phyloP scores from a whole-genome alignment of 192 early-diverging fungal genomes.

The Gonapodya prolifera region DNA sequence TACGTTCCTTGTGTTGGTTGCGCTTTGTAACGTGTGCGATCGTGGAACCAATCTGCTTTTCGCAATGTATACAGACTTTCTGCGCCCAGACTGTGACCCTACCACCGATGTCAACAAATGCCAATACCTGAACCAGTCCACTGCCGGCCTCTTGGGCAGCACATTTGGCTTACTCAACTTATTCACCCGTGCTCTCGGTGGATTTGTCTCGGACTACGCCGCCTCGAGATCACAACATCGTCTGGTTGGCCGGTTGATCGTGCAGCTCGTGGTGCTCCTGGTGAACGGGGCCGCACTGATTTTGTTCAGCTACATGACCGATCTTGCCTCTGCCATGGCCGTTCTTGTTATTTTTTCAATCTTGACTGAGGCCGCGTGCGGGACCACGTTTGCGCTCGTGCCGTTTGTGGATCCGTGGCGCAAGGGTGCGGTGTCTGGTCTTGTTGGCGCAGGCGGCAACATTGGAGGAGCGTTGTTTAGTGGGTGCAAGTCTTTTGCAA shows the following conservation, averaged over 20 bases:
- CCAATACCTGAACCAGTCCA: constrained; percentile 15
- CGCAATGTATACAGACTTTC: constrained; percentile 17
- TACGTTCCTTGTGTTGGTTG: neutral
- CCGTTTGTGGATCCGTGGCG: constrained; percentile 34
- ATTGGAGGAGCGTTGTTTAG: constrained; percentile 43
- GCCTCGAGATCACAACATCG: constrained; percentile 10
- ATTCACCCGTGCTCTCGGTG: constrained; percentile 48
- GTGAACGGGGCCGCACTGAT: constrained; percentile 34
- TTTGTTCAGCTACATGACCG: constrained; percentile 22
- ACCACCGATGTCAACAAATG: constrained; percentile 1
- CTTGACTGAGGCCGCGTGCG: constrained; percentile 36
- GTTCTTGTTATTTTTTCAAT: constrained; percentile 39
- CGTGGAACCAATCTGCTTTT: constrained; percentile 9
- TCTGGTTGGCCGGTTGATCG: constrained; percentile 29
- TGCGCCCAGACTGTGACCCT: constrained; percentile 9
- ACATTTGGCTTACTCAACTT: constrained; percentile 55
- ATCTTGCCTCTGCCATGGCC: constrained; percentile 22
- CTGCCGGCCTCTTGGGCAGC: constrained; percentile 31
- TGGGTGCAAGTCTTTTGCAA: neutral
- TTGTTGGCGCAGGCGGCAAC: constrained; percentile 51
- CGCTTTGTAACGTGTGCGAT: too few species aligned
- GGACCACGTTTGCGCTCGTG: constrained; percentile 46
- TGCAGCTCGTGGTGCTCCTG: constrained; percentile 30
- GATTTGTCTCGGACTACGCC: constrained; percentile 36
- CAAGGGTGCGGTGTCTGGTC: constrained; percentile 34